Base-by-base conservation (phyloP, 805 yeast genomes). In the Wickerhamomyces hampshirensis region DNA sequence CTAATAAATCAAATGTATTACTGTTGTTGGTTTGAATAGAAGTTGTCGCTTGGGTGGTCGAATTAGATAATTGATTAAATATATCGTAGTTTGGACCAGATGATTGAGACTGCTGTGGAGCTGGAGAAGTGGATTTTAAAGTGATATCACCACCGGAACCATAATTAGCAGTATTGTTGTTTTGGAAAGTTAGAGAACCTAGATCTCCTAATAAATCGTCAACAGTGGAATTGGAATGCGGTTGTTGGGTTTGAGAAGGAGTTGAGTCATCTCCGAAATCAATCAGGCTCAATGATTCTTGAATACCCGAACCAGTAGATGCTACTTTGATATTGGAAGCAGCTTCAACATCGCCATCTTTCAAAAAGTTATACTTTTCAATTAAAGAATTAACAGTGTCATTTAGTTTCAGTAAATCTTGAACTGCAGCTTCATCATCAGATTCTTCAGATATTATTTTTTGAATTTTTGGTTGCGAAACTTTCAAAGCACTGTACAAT, bases 391-490 rank as follows among this genome's bases (percentile, higher is more conserved):
- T 81, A 43, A 89, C 80, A 37, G 73, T 73, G 56, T 86, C 96
- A 58, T 86, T 85, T 39, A 93, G 67, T 24, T 66, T 68, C 35
- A 85, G 66, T 36, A 93, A 63, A 40, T 76, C 79, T 34, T 67
- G 69, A 24, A 86, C 84, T 8, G 83, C 73, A 6, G 66, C 77
- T 52, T 80, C 84, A 43, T 78, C 77, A 17, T 77, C 80, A 26
- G 75, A 73, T 51, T 86, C 95, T 52, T 87, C 95, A 51, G 77
- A 82, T 42, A 86, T 77, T 49, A 93, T 83, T 49, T 80, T 82
- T 56, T 84, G 84, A 47, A 93, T 75, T 50, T 84, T 87, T 28
- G 97, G 96, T 54, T 81, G 88, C 21, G 96, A 78, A 31, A 79
- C 78, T 58, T 84, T 89, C 48, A 93, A 68, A 2, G 95, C 70